phyloP scores from a whole-genome alignment of 2,329 filamentous ascomycete species.

The Apiospora koreana region DNA sequence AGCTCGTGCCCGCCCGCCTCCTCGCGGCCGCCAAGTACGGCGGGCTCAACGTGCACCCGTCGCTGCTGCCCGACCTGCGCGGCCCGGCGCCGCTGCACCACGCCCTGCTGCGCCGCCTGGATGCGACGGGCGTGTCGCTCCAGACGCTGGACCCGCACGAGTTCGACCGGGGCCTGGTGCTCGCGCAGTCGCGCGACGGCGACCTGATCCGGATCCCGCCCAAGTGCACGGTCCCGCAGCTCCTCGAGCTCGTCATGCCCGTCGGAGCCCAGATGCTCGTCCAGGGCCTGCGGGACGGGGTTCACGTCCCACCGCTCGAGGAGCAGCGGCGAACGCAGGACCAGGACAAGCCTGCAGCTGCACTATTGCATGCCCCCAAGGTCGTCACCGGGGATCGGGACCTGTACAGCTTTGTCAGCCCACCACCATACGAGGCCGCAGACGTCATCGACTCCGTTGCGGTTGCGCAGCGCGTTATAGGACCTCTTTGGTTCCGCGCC shows the following conservation, averaged over 20 bases:
- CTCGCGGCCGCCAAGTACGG: conserved; percentile 73
- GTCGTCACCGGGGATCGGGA: conserved; percentile 65
- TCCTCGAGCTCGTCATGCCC: conserved; percentile 59
- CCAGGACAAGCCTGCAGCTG: conserved; percentile 7
- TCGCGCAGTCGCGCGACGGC: conserved; percentile 67
- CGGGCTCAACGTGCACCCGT: conserved; percentile 92
- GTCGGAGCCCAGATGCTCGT: conserved; percentile 73
- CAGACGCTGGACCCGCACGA: conserved; percentile 77
- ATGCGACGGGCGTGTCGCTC: conserved; percentile 73
- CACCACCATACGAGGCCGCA: not conserved
- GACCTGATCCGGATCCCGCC: conserved; percentile 56
- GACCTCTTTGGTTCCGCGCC: conserved; percentile 63
- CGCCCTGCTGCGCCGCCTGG: conserved; percentile 66
- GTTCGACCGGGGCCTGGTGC: conserved; percentile 79
- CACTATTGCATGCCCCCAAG: conserved; percentile 70
- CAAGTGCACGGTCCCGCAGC: conserved; percentile 45
- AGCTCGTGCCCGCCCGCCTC: conserved; percentile 80
- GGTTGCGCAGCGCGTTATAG: conserved; percentile 60
- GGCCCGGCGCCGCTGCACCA: conserved; percentile 87
- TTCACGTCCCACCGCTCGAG: conserved; percentile 66
- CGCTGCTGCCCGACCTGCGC: conserved; percentile 81
- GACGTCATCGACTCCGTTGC: conserved; percentile 35
- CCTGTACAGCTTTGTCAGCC: conserved; percentile 37
- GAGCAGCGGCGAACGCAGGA: conserved; percentile 26
- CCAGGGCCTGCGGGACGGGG: conserved; percentile 58